Evolutionary conservation across 345 rosid genomes (phyloP).

Genomic region (Psidium friedrichsthalianum): DNA sequence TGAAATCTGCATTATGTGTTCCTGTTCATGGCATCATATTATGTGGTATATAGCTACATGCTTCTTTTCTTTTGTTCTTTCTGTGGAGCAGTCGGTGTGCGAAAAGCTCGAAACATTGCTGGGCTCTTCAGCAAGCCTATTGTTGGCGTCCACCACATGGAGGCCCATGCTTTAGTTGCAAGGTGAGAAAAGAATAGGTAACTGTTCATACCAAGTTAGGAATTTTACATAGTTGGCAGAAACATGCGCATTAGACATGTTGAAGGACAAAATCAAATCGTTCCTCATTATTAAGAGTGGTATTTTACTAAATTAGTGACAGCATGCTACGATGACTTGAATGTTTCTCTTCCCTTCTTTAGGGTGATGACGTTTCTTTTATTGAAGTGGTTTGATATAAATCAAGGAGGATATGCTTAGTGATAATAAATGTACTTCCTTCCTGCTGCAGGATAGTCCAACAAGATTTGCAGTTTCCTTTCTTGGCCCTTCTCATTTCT

Average conservation of each 20-base stretch:
- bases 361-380: neutral
- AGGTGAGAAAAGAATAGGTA: slow-evolving; percentile 31
- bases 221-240: neutral
- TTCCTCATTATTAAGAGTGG: neutral
- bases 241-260: neutral
- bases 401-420: neutral
- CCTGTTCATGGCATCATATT: neutral
- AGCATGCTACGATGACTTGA: neutral
- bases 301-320: neutral
- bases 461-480: slow-evolving; percentile 76
- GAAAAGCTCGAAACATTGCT: slow-evolving; percentile 73
- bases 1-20: neutral
- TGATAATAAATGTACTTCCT: neutral
- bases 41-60: neutral
- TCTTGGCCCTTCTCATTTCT: slow-evolving; percentile 86
- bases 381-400: neutral
- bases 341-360: neutral
- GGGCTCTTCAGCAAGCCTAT: slow-evolving; percentile 59
- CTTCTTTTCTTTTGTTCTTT: neutral
- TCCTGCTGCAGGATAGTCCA: slow-evolving; percentile 44
- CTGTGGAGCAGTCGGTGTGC: slow-evolving; percentile 72
- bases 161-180: slow-evolving; percentile 90
- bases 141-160: slow-evolving; percentile 89
- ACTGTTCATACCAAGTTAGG: neutral
- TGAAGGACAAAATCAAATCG: neutral